Base-by-base conservation (phyloP, 2,329 filamentous ascomycete species). In the Pyrenochaeta sp. region DNA sequence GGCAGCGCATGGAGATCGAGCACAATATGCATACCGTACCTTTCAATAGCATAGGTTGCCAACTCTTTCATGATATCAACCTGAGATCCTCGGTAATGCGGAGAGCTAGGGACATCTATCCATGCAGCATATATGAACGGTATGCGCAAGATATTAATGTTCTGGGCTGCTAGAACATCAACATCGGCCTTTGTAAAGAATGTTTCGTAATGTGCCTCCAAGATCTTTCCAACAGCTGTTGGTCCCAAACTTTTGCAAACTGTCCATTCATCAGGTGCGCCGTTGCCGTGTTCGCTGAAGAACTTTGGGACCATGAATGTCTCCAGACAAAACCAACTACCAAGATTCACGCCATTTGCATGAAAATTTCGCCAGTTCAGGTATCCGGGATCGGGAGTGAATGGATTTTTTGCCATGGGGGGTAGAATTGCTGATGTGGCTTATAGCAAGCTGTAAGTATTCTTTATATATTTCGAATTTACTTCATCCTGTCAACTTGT, bases 51-150 rank as follows among this genome's bases (percentile, higher is more conserved):
- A 45, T 77, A 78, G 7, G 65, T 60, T 7, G 72, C 60, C 32
- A 77, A 71, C 1, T 47, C 60, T 35, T 61, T 60, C n/a, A 77
- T 58, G 52, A 67, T 64, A 14, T 54, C 44, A 7, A 52, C 41
- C 49, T 77, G 75, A 21, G 69, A 68, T 18, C 75, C 75, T 31
- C 48, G 53, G 56, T 77, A 75, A 18, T 75, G 58, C 27, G 68
- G 48, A 5, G 58, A 66, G 2, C 73, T 72, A 6, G 73, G 73
- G 6, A 75, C 64, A 12, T 71, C 62, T 40, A 76, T 51, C 74
- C 73, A 78, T 2, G 72, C 72, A 1, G 74, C 70, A 40, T 76
- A 77, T 6, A 69, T 72, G 1, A 69, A 74, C 1, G 75, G 73
- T 15, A 78, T 76, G 4, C 74, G 64, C 12, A 76, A 64, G 3